Evolutionary conservation across 2,329 filamentous ascomycete species (phyloP), one percentile per base, ranked within the genome.

Genomic region (Cercospora beticola): DNA sequence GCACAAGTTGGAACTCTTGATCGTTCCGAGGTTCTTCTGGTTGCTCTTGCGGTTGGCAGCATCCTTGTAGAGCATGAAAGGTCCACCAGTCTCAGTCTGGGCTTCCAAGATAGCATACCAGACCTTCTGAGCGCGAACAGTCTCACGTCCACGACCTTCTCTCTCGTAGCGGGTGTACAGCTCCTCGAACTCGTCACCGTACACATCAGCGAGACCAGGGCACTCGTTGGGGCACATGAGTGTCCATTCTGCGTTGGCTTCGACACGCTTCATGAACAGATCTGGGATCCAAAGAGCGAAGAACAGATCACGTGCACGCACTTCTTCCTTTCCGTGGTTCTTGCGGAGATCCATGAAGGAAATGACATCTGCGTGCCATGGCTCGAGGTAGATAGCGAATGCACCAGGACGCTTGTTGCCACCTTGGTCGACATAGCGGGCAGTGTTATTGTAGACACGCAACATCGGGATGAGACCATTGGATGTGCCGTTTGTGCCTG

Each of bases 61-160:
- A 83, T 99, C 95, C 87, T 99, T 99, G 90, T 99, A 99, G 69
- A 98, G 90, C 93, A 99, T 99, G 84, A 97, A 99, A 60, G 95
- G 95, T 83, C 97, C 98, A 76, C 95, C 95, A 57, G 95, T 99
- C 88, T 99, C 95, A 36, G 94, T 98, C 85, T 99, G 95, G 61
- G 95, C 92, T 84, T 99, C 95, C 59, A 99, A 88, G 73, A 99
- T 97, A 74, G 94, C 93, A 80, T 98, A 98, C 95, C 95, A 99
- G 68, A 99, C 90, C 87, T 99, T 99, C 86, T 99, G 95, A 26
- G 95, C 95, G 83, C 97, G 95, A 78, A 99, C 85, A 21, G 92
- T 97, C 84, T 91, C 91, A 73, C 94, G 93, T 72, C 95, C 94
- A 76, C 91, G 90, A 75, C 92, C 92, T 79, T 94, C 91, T 72